Conservation (phyloP, 2,329 filamentous ascomycete species). For the Neofusicoccum parvum region DNA sequence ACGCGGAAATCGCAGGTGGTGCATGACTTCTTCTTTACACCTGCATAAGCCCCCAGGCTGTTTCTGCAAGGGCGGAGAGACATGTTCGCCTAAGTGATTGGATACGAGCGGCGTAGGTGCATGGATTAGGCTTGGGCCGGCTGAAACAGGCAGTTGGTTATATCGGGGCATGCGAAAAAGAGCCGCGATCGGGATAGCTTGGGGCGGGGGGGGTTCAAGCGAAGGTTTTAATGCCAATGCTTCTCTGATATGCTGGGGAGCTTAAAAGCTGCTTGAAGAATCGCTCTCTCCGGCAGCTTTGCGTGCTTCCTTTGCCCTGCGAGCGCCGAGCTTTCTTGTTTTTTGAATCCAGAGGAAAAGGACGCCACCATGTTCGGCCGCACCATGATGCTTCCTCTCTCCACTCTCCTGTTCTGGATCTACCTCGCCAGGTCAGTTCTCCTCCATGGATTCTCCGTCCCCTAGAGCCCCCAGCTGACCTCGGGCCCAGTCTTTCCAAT, state of each 20-base stretch:
- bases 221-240: background rate
- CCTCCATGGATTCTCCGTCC: background rate
- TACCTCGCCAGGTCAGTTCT: background rate
- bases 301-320: background rate
- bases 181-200: background rate
- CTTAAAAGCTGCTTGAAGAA: too few species aligned
- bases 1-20: too few species aligned
- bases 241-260: background rate
- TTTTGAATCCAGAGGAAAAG: background rate
- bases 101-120: too few species aligned
- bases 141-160: background rate
- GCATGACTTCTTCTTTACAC: too few species aligned
- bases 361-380: too few species aligned
- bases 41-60: too few species aligned
- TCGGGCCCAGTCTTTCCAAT: background rate
- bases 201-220: too few species aligned
- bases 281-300: background rate
- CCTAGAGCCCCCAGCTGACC: background rate
- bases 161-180: background rate
- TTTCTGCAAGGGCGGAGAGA: too few species aligned
- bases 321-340: background rate
- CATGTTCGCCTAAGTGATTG: too few species aligned
- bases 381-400: background rate
- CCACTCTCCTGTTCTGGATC: background rate
- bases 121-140: background rate